phyloP scores from a whole-genome alignment of 2,329 filamentous ascomycete species.

The Stachybotrys chlorohalonatus region DNA sequence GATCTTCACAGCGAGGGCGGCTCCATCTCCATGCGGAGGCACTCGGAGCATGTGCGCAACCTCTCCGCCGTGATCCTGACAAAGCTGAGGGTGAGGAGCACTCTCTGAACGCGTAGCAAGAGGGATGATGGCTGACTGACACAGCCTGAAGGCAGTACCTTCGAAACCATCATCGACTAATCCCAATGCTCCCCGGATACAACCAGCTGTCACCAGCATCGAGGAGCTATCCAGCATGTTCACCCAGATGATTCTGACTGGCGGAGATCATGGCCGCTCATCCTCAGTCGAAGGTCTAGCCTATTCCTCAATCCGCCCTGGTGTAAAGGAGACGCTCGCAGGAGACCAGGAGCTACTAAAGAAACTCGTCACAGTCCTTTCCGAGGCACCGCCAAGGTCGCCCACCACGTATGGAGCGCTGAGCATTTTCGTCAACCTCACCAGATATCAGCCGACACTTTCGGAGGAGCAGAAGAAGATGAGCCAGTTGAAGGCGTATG shows the following conservation, averaged over 20 bases:
- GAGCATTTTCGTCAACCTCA: slow-evolving; percentile 79
- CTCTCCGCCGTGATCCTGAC: slow-evolving; percentile 67
- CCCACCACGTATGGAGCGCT: slow-evolving; percentile 76
- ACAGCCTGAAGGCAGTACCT: slow-evolving; percentile 44
- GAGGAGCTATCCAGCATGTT: slow-evolving; percentile 58
- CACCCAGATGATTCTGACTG: slow-evolving; percentile 54
- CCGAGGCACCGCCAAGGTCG: slow-evolving; percentile 50
- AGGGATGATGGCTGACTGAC: slow-evolving; percentile 35
- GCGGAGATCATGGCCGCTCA: slow-evolving; percentile 49
- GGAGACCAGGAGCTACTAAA: slow-evolving; percentile 60
- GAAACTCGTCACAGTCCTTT: slow-evolving; percentile 56
- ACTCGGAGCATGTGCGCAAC: slow-evolving; percentile 53
- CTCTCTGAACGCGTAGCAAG: neutral
- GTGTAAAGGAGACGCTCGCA: slow-evolving; percentile 73
- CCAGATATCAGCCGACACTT: slow-evolving; percentile 65
- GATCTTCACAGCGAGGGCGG: slow-evolving; percentile 50
- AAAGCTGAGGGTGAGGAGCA: slow-evolving; percentile 50
- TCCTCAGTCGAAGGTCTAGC: slow-evolving; percentile 84
- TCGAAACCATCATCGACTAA: slow-evolving; percentile 29
- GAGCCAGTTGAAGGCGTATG: slow-evolving; percentile 86
- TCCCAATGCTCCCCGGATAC: slow-evolving; percentile 33
- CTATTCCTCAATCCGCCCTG: slow-evolving; percentile 79
- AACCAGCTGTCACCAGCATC: slow-evolving; percentile 49
- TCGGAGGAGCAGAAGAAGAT: slow-evolving; percentile 92
- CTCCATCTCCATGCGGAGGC: slow-evolving; percentile 50